phyloP scores from a whole-genome alignment of 768 basidiomycete species.

The Boletus speciosus region DNA sequence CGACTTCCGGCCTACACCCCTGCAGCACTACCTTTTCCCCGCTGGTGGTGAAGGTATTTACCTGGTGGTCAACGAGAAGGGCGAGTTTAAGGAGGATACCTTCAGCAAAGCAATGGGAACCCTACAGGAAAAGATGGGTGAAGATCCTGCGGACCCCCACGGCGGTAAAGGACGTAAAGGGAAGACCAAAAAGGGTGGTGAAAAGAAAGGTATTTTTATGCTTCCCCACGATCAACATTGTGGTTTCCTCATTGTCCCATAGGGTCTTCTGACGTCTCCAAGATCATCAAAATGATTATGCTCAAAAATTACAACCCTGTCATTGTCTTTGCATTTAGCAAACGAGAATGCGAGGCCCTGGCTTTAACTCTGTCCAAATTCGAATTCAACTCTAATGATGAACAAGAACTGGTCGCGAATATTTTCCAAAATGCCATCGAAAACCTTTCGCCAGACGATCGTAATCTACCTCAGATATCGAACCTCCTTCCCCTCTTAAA shows the following conservation, averaged over 20 bases:
- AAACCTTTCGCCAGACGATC: conserved; percentile 81
- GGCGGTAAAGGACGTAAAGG: conserved; percentile 88
- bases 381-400: conserved; percentile 91
- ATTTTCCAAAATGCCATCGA: conserved; percentile 96
- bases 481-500: conserved; percentile 90
- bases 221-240: not conserved
- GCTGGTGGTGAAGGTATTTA: conserved; percentile 96
- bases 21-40: conserved; percentile 98
- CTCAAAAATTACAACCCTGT: conserved; percentile 96
- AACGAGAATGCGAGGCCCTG: conserved; percentile 93
- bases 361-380: conserved; percentile 92
- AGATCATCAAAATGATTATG: conserved; percentile 99
- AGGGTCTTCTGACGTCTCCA: conserved; percentile 93
- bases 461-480: conserved; percentile 87
- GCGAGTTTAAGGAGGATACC: conserved; percentile 95
- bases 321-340: conserved; percentile 97
- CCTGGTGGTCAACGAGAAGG: conserved; percentile 97
- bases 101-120: conserved; percentile 98
- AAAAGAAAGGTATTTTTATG: conserved; percentile 67
- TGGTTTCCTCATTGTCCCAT: conserved; percentile 10
- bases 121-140: conserved; percentile 76
- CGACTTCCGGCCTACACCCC: conserved; percentile 95
- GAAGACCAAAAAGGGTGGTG: conserved; percentile 90
- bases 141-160: conserved; percentile 87
- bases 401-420: conserved; percentile 78